These are phyloP conservation scores for Cantharellus cinnabarinus DNA, from an alignment of 768 basidiomycete species.

Conservation along the genomic window DNA sequence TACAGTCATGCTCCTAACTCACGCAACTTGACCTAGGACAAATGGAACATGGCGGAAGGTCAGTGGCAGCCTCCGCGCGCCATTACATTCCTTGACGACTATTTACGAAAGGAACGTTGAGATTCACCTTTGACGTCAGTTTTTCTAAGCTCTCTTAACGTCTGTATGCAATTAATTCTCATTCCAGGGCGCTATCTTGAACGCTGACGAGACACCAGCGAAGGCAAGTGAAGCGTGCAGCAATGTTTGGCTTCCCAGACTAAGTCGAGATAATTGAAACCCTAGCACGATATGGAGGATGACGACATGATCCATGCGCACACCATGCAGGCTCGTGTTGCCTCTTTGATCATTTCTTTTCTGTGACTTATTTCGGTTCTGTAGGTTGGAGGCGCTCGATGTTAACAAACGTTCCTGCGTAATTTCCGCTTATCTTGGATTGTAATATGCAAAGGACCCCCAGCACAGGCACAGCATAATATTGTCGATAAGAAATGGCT, in stretches of 20 bases:
- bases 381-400: no score
- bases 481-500: no score
- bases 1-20: background rate
- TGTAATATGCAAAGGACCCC: no score
- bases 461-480: no score
- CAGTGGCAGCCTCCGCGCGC: background rate
- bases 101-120: background rate
- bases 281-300: background rate
- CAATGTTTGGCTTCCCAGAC: background rate
- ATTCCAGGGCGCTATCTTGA: background rate
- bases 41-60: background rate
- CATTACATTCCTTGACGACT: background rate
- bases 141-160: background rate
- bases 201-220: background rate
- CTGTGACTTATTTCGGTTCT: no score
- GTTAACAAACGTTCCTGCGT: no score
- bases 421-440: no score
- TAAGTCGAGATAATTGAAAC: background rate
- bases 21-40: background rate
- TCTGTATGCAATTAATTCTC: background rate
- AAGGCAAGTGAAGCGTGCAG: background rate
- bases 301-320: background rate
- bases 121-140: background rate
- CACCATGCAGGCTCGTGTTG: background rate
- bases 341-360: no score